Evolutionary conservation across 176 grass and related monocot genomes (phyloP).

Genomic region (Canna indica): DNA sequence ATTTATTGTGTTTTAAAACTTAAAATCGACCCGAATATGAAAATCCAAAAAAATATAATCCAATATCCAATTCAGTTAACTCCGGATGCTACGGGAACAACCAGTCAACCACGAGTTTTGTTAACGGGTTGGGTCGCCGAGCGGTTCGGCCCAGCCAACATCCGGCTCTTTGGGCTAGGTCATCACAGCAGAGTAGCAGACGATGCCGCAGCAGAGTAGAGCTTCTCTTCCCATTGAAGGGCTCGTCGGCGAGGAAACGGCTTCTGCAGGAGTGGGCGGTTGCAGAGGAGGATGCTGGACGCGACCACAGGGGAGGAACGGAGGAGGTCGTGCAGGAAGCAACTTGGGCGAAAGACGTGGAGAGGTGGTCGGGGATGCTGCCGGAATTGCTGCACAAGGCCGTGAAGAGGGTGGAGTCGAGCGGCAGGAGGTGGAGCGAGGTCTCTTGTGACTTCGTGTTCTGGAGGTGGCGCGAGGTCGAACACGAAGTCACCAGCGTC

Average conservation of each 20-base stretch:
- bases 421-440: slow-evolving; percentile 8
- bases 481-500: slow-evolving; percentile 23
- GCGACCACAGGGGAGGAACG: neutral
- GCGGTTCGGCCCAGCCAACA: too few species aligned
- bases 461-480: slow-evolving; percentile 16
- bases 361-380: slow-evolving; percentile 18
- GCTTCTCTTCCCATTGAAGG: neutral
- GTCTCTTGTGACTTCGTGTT: slow-evolving; percentile 18
- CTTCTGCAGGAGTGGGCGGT: neutral
- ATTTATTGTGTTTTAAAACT: too few species aligned
- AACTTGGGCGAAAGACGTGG: slow-evolving; percentile 4
- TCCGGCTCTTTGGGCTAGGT: too few species aligned
- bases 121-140: too few species aligned
- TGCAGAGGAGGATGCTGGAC: neutral
- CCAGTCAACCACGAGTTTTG: too few species aligned
- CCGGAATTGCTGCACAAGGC: slow-evolving; percentile 10
- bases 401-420: slow-evolving; percentile 18
- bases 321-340: neutral
- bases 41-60: too few species aligned
- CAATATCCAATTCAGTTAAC: too few species aligned
- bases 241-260: slow-evolving; percentile 4
- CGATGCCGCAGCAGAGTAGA: neutral
- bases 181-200: too few species aligned
- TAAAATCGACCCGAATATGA: too few species aligned
- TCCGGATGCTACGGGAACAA: too few species aligned